These are phyloP conservation scores for Gossypium raimondii DNA, from an alignment of 345 rosid species.

Conservation along the genomic window DNA sequence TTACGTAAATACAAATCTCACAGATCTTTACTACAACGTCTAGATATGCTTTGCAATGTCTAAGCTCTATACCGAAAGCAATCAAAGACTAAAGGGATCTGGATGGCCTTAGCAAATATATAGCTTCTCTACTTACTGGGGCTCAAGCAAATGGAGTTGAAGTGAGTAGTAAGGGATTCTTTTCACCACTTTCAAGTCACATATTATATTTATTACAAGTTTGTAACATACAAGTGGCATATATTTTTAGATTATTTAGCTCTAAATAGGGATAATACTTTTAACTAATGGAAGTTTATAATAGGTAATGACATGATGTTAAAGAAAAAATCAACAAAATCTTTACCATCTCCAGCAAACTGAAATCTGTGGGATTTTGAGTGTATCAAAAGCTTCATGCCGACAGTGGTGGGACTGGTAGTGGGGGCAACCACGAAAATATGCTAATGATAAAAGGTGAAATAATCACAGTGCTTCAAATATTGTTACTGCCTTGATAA, in stretches of 20 bases:
- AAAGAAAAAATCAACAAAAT: conserved; percentile 33
- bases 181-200: background rate
- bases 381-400: conserved; percentile 17
- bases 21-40: too few species aligned
- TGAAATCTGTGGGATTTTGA: conserved; percentile 12
- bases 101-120: background rate
- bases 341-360: conserved; percentile 30
- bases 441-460: too few species aligned
- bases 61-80: background rate
- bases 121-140: background rate
- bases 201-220: too few species aligned
- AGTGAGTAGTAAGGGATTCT: background rate
- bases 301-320: conserved; percentile 17
- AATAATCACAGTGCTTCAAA: too few species aligned
- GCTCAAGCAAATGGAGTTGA: background rate
- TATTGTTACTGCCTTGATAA: background rate
- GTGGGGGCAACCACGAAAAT: background rate
- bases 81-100: background rate
- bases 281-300: too few species aligned
- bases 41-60: background rate
- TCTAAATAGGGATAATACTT: too few species aligned
- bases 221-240: too few species aligned
- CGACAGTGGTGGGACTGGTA: background rate
- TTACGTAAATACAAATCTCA: too few species aligned
- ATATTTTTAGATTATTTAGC: too few species aligned